phyloP scores from a whole-genome alignment of 352 stramenopile species.

The Globisporangium iwayamae region DNA sequence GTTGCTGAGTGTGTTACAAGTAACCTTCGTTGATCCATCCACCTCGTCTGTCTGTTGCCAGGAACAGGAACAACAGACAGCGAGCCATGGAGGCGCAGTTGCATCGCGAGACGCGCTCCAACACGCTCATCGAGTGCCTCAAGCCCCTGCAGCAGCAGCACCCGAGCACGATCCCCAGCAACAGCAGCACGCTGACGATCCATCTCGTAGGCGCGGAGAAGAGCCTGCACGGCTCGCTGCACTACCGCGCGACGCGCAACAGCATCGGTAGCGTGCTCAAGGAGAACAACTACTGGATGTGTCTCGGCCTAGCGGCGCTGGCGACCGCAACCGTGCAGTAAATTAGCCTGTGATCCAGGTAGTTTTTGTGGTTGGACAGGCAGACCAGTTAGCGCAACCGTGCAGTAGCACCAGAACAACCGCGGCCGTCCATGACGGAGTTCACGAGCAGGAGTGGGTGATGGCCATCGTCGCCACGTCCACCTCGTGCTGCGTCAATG shows the following conservation, averaged over 20 bases:
- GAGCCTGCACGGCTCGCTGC: slow-evolving; percentile 49
- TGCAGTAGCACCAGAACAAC: too few species aligned
- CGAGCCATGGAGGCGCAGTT: slow-evolving; percentile 4
- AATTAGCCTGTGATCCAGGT: too few species aligned
- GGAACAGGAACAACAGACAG: too few species aligned
- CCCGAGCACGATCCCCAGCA: not conserved
- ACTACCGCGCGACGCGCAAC: slow-evolving; percentile 55
- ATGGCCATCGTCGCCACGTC: too few species aligned
- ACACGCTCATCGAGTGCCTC: slow-evolving; percentile 34
- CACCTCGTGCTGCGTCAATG: too few species aligned
- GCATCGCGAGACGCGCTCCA: slow-evolving; percentile 18
- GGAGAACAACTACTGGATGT: slow-evolving; percentile 87
- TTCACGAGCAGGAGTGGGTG: too few species aligned
- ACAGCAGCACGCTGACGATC: slow-evolving; percentile 33
- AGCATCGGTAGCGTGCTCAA: slow-evolving; percentile 47
- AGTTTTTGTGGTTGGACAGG: too few species aligned
- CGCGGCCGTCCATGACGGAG: too few species aligned
- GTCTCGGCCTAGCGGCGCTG: slow-evolving; percentile 28
- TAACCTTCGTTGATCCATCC: too few species aligned
- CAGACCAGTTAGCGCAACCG: too few species aligned
- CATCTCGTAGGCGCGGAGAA: slow-evolving; percentile 71
- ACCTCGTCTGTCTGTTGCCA: too few species aligned
- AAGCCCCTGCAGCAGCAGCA: slow-evolving; percentile 21
- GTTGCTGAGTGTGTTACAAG: too few species aligned
- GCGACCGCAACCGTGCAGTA: not conserved